Conservation (phyloP, 768 basidiomycete genomes). For the Pleurotus eryngii region DNA sequence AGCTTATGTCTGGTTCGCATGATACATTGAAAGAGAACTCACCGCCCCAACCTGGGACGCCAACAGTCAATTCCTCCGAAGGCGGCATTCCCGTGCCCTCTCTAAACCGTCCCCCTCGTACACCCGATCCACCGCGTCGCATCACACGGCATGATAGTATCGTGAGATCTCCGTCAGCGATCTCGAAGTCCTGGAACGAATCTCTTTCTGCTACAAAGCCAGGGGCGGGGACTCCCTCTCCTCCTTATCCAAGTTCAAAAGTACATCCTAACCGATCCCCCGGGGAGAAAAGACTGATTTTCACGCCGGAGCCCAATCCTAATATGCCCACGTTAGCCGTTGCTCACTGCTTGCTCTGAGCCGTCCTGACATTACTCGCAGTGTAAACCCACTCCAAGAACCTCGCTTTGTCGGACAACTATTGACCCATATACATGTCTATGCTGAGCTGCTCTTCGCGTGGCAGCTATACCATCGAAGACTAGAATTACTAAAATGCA, state of each 20-base stretch:
- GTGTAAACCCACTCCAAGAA: background rate
- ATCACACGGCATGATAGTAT: conserved; percentile 8
- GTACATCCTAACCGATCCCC: background rate
- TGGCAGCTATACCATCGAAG: conserved; percentile 75
- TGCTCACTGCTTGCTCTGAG: background rate
- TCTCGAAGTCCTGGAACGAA: conserved; percentile 62
- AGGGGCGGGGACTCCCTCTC: background rate
- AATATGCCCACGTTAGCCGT: background rate
- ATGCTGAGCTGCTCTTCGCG: conserved; percentile 71
- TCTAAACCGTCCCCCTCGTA: conserved; percentile 16
- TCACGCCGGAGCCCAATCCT: background rate
- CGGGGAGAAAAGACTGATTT: background rate
- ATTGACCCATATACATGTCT: conserved; percentile 55
- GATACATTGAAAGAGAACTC: conserved; percentile 45
- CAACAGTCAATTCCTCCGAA: conserved; percentile 13
- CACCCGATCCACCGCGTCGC: conserved; percentile 25
- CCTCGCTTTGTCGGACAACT: background rate
- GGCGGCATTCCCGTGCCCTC: conserved; percentile 23
- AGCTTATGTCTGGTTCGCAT: conserved; percentile 64
- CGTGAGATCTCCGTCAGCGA: conserved; percentile 23
- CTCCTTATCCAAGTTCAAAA: background rate
- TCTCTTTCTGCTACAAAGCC: background rate
- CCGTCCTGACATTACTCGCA: background rate
- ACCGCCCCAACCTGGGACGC: conserved; percentile 26
- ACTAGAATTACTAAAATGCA: conserved; percentile 68